Percentiles rank a stretch among this genome's conserved stretches.
Conservation (phyloP, 2,329 filamentous ascomycete species). For the Ascochyta viciae-villosae region DNA sequence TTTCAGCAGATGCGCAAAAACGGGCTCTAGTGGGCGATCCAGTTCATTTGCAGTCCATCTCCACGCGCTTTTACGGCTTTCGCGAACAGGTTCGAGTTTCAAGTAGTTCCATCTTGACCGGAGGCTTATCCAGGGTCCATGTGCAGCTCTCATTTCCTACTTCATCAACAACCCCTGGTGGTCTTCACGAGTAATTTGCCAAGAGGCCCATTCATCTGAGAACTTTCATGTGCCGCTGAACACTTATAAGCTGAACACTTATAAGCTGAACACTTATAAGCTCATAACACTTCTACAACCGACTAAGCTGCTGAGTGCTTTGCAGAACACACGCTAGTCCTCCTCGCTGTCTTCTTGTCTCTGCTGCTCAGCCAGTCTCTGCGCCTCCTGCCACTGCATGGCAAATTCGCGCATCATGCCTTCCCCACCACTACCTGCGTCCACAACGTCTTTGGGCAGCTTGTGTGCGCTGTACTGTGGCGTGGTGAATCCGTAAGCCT, state of each 20-base stretch:
- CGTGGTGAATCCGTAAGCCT: conserved; percentile 84
- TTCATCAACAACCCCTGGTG: no score
- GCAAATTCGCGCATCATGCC: conserved; percentile 76
- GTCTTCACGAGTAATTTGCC: no score
- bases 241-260: no score
- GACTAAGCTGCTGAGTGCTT: neutral
- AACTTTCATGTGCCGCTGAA: neutral
- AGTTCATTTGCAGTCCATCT: conserved; percentile 15
- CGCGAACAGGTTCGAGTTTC: conserved; percentile 18
- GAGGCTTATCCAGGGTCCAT: conserved; percentile 12
- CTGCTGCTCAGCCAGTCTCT: conserved; percentile 52
- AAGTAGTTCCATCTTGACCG: conserved; percentile 17
- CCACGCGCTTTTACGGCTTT: conserved; percentile 2
- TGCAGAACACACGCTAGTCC: conserved; percentile 26
- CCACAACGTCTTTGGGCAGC: conserved; percentile 89
- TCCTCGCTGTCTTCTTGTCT: conserved; percentile 48
- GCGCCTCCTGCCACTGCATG: conserved; percentile 56
- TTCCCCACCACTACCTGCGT: conserved; percentile 65
- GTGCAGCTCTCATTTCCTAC: neutral
- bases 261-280: no score
- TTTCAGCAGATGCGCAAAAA: conserved; percentile 16
- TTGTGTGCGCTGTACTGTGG: conserved; percentile 95
- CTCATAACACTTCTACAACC: no score
- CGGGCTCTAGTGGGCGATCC: conserved; percentile 15
- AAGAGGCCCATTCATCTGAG: neutral